A percentile compares a stretch with the other conserved stretches of the same genome.
phyloP scores from a whole-genome alignment of 2,329 filamentous ascomycete genomes.

The Calcarisporium arbuscula region DNA sequence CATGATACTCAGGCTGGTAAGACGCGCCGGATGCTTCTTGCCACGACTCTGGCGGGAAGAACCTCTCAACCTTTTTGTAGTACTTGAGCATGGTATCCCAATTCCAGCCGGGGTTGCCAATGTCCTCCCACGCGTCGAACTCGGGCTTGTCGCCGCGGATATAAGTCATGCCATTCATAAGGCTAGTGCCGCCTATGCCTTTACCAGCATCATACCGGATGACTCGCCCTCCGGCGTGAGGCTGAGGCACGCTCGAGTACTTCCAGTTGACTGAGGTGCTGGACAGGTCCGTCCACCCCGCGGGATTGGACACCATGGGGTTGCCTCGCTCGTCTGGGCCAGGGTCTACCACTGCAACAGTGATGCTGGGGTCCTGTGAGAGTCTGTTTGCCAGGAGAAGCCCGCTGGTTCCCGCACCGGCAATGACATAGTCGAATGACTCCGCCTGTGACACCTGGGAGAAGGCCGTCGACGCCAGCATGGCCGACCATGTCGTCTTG shows the following conservation, averaged over 20 bases:
- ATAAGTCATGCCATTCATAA: constrained; percentile 36
- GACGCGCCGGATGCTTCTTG: constrained; percentile 28
- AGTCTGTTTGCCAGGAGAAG: constrained; percentile 31
- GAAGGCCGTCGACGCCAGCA: too few species aligned
- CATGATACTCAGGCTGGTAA: constrained; percentile 28
- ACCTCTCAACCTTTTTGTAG: constrained; percentile 35
- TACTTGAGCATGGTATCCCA: constrained; percentile 40
- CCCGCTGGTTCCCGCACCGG: constrained; percentile 30
- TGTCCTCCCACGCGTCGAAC: constrained; percentile 35
- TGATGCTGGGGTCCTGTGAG: constrained; percentile 23
- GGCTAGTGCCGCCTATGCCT: constrained; percentile 33
- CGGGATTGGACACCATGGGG: constrained; percentile 23
- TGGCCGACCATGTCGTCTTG: constrained; percentile 4
- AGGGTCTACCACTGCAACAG: constrained; percentile 30
- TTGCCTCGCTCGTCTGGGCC: constrained; percentile 28
- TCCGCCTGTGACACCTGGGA: neutral
- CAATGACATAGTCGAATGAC: constrained; percentile 29
- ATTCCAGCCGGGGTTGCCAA: constrained; percentile 39
- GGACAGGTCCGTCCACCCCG: constrained; percentile 18
- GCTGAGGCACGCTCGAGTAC: constrained; percentile 26
- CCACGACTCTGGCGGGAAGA: constrained; percentile 23
- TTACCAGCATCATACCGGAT: constrained; percentile 28
- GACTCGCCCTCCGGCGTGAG: constrained; percentile 21
- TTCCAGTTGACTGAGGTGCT: constrained; percentile 27
- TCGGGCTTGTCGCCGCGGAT: constrained; percentile 35